Evolutionary conservation across 306 rosid genomes (phyloP), one percentile per base, ranked within the genome.

Genomic region (Lathyrus sativus): DNA sequence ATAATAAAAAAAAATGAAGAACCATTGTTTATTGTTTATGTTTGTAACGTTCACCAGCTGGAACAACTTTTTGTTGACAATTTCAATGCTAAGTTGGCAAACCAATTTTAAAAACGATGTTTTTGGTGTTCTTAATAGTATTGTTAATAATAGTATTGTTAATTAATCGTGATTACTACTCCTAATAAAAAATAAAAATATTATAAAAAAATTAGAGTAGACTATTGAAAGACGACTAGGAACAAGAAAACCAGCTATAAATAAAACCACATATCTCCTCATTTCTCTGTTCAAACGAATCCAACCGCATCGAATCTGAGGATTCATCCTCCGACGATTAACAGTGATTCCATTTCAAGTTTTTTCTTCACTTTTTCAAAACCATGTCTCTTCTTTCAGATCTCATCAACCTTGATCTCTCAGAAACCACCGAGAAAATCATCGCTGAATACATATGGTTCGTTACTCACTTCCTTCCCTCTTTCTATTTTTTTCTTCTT

Each of bases 371-470:
- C 22, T 0, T 1, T 51, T 31, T 41, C 55, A 29, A 65, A 28
- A 13, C 67, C 38, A 76, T 86, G 91, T 65, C 91, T 33, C 68
- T 75, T 7, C 88, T 86, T 13, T 77, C 91, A 67, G 88, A 84
- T 82, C 86, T 86, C 50, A 13, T 86, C 73, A 86, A 86, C 69
- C 88, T 84, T 33, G 22, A 84, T 78, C 82, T 84, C 82, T 81
- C 88, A 2, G 82, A 76, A 2, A 9, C 62, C 67, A 74, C 91
- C 0, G 82, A 84, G 61, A 86, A 86, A 74, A 19, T 86, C 9
- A 86, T 86, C 49, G 91, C 91, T 2, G 91, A 86, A 78, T 86
- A 86, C 74, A 81, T 86, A 74, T 86, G 91, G 91, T 86, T 9
- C 17, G 84, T 42, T 31, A 58, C 61, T 61, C 31, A 11, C 33